Percentiles rank a stretch among this genome's conserved stretches.
Evolutionary conservation across 352 stramenopile species (phyloP).

Genomic region (Phytophthora sansomeana): DNA sequence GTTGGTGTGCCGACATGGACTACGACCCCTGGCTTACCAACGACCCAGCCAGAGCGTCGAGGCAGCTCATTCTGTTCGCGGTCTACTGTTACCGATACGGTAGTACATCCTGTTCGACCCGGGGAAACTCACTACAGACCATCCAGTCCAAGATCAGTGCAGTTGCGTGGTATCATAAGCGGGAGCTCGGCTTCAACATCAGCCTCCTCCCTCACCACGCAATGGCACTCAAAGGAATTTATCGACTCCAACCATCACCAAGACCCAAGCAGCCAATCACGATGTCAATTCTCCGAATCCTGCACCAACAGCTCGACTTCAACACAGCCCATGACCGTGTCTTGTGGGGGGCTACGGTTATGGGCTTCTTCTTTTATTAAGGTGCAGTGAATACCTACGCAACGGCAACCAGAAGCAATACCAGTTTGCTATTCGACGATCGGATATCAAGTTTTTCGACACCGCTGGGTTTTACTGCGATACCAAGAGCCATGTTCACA

Average conservation of each 20-base stretch:
- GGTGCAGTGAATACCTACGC: too few relatives aligned
- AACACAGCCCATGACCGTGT: conserved; percentile 33
- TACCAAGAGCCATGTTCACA: too few relatives aligned
- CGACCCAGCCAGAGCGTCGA: not conserved
- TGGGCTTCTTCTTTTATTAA: too few relatives aligned
- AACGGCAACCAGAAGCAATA: too few relatives aligned
- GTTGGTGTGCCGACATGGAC: not conserved
- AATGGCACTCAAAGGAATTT: conserved; percentile 36
- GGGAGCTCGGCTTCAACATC: conserved; percentile 25
- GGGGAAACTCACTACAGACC: conserved; percentile 35
- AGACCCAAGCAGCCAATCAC: conserved; percentile 23
- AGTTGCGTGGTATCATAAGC: conserved; percentile 38
- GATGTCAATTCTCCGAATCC: conserved; percentile 17
- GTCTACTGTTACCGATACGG: not conserved
- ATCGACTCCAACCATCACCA: conserved; percentile 18
- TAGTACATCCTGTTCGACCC: not conserved
- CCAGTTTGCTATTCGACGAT: too few relatives aligned
- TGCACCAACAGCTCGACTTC: conserved; percentile 29
- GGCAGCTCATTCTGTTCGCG: conserved; percentile 1
- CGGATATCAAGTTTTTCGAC: too few relatives aligned
- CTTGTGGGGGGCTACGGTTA: conserved; percentile 40
- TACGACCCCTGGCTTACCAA: not conserved
- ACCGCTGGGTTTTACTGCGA: too few relatives aligned
- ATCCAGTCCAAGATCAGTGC: conserved; percentile 42
- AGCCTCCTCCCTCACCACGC: conserved; percentile 25